Evolutionary conservation across 768 basidiomycete genomes (phyloP).

Genomic region (Lentinula guzmanii): DNA sequence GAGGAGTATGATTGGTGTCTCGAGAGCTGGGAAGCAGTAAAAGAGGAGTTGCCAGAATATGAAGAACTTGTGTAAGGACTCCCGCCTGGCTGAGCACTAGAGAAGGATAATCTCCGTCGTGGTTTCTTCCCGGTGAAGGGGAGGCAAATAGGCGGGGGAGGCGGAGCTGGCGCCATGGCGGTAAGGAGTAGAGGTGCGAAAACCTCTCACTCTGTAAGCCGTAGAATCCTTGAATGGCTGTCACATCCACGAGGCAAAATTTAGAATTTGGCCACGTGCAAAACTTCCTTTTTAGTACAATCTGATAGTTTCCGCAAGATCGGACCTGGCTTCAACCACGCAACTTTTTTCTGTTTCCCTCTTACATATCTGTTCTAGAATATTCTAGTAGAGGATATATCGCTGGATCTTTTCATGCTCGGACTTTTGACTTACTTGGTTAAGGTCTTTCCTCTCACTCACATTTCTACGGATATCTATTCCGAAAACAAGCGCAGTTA

Average conservation of each 20-base stretch:
- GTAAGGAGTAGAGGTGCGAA: conserved; percentile 18
- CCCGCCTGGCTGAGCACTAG: conserved; percentile 25
- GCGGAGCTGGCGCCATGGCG: conserved; percentile 45
- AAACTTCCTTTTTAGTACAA: background rate
- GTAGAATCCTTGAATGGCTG: background rate
- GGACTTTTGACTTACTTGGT: no score
- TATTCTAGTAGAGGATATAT: background rate
- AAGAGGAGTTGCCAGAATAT: conserved; percentile 20
- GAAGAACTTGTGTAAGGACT: conserved; percentile 13
- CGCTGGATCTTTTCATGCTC: no score
- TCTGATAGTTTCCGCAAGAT: background rate
- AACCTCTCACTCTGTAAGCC: background rate
- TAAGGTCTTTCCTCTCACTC: background rate
- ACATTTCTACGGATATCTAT: background rate
- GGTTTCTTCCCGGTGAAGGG: conserved; percentile 50
- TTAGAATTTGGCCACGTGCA: background rate
- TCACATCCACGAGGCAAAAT: background rate
- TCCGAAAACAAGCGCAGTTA: background rate
- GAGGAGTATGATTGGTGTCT: conserved; percentile 39
- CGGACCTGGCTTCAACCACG: no score
- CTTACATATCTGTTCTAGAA: background rate
- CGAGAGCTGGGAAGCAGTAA: conserved; percentile 15
- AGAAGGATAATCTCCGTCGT: conserved; percentile 42
- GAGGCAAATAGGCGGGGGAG: conserved; percentile 53
- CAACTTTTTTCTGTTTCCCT: background rate